Conservation (phyloP, 106 monocot genomes). For the Phalaenopsis aphrodite region DNA sequence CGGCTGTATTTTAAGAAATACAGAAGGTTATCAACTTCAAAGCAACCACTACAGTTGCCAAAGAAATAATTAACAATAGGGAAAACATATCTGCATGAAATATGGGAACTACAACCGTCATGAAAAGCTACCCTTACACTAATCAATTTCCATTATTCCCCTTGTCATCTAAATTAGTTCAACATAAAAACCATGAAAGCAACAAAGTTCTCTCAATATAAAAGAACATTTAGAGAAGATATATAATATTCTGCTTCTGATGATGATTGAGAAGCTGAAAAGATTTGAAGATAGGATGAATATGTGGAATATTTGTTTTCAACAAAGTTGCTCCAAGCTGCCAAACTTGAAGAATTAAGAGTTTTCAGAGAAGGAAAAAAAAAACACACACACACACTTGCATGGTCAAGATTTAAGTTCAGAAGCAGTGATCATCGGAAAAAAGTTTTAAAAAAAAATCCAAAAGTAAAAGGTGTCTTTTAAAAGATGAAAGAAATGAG, state of each 20-base stretch:
- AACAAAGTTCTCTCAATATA: no score
- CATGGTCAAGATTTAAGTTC: not conserved
- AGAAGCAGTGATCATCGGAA: no score
- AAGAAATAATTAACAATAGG: no score
- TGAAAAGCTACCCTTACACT: not conserved
- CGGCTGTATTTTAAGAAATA: not conserved
- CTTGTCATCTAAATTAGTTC: not conserved
- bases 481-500: no score
- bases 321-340: not conserved
- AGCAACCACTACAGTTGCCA: no score
- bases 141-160: not conserved
- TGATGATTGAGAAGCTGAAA: not conserved
- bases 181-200: no score
- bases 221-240: not conserved
- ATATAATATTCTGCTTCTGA: not conserved
- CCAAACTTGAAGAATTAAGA: not conserved
- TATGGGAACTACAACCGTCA: not conserved
- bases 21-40: not conserved
- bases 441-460: no score
- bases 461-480: no score
- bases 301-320: not conserved
- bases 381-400: not conserved
- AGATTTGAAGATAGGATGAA: not conserved
- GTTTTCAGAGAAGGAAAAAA: not conserved
- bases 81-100: no score